A percentile compares a stretch with the other conserved stretches of the same genome.
These are phyloP conservation scores for Arthrocladium fulminans DNA, from an alignment of 2,329 filamentous ascomycete species.

Conservation along the genomic window DNA sequence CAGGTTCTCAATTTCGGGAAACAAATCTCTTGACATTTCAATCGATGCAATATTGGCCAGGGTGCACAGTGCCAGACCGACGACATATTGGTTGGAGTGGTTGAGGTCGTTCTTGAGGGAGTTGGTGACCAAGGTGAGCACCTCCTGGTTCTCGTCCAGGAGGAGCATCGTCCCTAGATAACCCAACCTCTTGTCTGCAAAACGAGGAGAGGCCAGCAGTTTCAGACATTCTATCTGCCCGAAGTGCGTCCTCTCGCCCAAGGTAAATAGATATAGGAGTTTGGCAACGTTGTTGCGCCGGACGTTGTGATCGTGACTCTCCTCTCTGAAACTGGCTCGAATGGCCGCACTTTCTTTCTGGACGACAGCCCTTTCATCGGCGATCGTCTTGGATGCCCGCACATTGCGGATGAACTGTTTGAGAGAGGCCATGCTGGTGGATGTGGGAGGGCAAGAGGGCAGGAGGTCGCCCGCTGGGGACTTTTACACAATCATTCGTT, in stretches of 20 bases:
- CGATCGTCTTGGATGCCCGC: conserved; percentile 95
- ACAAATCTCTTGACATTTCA: conserved; percentile 96
- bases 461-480: conserved; percentile 4
- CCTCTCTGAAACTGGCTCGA: conserved; percentile 92
- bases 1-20: conserved; percentile 87
- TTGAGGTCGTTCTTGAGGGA: conserved; percentile 95
- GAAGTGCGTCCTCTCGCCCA: conserved; percentile 95
- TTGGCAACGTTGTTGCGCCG: conserved; percentile 99
- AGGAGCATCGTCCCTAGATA: conserved; percentile 94
- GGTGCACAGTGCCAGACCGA: conserved; percentile 90
- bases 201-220: conserved; percentile 88
- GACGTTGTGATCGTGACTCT: conserved; percentile 83
- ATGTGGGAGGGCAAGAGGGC: neutral
- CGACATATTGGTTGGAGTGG: conserved; percentile 97
- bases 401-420: conserved; percentile 99
- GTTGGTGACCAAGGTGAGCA: conserved; percentile 92
- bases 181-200: conserved; percentile 92
- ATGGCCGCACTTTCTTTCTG: conserved; percentile 99
- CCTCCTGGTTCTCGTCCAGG: conserved; percentile 96
- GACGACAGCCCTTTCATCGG: conserved; percentile 94
- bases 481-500: conserved; percentile 4
- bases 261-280: conserved; percentile 92
- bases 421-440: conserved; percentile 34
- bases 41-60: conserved; percentile 95
- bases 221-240: conserved; percentile 99